Base-by-base conservation (phyloP, 371 early-diverging fungal species). In the Fennellomyces sp. region DNA sequence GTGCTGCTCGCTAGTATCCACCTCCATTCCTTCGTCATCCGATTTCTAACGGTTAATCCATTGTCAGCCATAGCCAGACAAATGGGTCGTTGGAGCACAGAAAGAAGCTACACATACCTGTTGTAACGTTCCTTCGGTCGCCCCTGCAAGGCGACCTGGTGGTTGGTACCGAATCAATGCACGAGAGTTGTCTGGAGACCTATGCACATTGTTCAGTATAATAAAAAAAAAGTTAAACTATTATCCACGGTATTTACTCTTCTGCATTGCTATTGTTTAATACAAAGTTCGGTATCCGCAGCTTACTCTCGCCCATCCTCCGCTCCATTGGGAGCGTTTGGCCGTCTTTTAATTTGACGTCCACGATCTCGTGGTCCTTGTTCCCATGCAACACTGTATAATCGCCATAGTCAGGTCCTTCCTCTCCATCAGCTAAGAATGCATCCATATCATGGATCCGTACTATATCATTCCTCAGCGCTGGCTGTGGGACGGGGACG, bases 221-320 rank as follows among this genome's bases (percentile, higher is more conserved):
- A 33, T 52, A 38, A 41, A 23, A 19, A 11, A 50, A 4, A 50
- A 11, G n/a, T 28, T 50, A 4, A 3, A 29, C 8, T 5, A 31
- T 29, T 21, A 10, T 29, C 6, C 11, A 5, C 25, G 5, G 5
- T 23, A 23, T 25, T 45, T 45, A 45, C 45, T 23, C 21, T n/a
- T n/a, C n/a, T n/a, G n/a, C n/a, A n/a, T n/a, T n/a, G n/a, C n/a
- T n/a, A n/a, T n/a, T n/a, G 7, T 48, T 30, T 13, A 57, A 48
- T 29, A 57, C 57, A 15, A 57, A 57, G 23, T 31, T 33, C 0
- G 57, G 57, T 47, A 57, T 57, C 23, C 57, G 27, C 21, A 57
- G 25, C 25, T 31, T 57, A 11, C 13, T 42, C 17, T 57, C 57
- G 4, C 57, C 57, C 31, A 15, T 12, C 2, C 42, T 39, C 27